Conservation (phyloP, 2,329 filamentous ascomycete species). For the Nemania sp. region DNA sequence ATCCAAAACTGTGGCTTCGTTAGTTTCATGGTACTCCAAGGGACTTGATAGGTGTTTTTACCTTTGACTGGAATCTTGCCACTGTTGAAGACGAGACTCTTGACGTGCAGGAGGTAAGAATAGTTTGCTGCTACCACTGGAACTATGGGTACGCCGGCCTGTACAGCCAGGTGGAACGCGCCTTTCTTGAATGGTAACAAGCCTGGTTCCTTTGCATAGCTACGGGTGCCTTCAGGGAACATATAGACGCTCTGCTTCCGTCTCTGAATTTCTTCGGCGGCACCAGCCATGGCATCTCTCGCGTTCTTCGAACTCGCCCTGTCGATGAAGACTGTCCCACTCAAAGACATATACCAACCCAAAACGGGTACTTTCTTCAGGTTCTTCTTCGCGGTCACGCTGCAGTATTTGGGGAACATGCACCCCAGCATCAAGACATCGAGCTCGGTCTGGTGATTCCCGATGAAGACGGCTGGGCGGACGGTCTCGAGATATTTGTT, state of each 20-base stretch:
- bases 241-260: constrained; percentile 79
- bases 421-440: constrained; percentile 89
- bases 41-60: constrained; percentile 42
- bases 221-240: constrained; percentile 91
- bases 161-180: constrained; percentile 92
- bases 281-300: constrained; percentile 80
- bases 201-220: constrained; percentile 78
- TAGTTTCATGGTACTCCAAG: constrained; percentile 5
- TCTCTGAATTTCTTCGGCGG: constrained; percentile 75
- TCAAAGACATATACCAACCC: constrained; percentile 91
- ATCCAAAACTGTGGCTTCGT: constrained; percentile 63
- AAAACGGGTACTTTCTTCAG: constrained; percentile 80
- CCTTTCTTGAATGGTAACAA: constrained; percentile 98
- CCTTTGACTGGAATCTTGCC: constrained; percentile 77
- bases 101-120: constrained; percentile 69
- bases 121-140: constrained; percentile 84
- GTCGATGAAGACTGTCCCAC: constrained; percentile 93
- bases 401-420: constrained; percentile 90
- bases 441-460: constrained; percentile 95
- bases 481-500: constrained; percentile 62
- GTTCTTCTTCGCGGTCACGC: constrained; percentile 87
- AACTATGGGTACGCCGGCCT: constrained; percentile 91
- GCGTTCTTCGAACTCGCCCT: constrained; percentile 82
- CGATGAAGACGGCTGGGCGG: constrained; percentile 86
- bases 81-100: constrained; percentile 65